These are phyloP conservation scores for Clarkia xantiana DNA, from an alignment of 345 rosid genomes.

Conservation along the genomic window DNA sequence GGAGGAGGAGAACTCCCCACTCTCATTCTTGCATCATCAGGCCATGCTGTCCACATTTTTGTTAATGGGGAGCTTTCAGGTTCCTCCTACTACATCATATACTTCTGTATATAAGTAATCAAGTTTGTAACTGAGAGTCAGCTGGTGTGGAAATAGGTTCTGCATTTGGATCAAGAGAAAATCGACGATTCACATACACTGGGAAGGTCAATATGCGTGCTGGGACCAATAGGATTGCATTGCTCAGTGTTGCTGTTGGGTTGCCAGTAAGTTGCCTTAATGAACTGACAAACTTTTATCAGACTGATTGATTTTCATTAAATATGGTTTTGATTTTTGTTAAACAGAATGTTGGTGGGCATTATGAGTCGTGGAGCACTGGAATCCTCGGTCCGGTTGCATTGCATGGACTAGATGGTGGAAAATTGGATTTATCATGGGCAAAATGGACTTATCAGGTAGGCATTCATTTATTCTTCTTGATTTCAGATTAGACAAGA, in stretches of 20 bases:
- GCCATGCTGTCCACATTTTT: constrained; percentile 89
- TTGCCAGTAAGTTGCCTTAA: constrained; percentile 56
- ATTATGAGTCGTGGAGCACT: constrained; percentile 84
- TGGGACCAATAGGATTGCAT: constrained; percentile 81
- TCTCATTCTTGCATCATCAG: constrained; percentile 71
- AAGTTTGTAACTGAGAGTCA: too few relatives aligned
- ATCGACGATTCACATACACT: constrained; percentile 52
- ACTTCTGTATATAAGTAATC: too few relatives aligned
- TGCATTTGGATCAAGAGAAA: constrained; percentile 72
- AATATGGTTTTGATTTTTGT: constrained; percentile 1
- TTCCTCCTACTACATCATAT: constrained; percentile 18
- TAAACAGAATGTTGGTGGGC: constrained; percentile 89
- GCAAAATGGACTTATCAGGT: constrained; percentile 99
- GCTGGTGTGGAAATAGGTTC: constrained; percentile 50
- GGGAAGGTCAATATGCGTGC: constrained; percentile 70
- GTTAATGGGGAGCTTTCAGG: constrained; percentile 88
- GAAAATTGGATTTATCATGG: constrained; percentile 84
- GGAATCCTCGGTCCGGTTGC: constrained; percentile 97
- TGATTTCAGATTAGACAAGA: too few relatives aligned
- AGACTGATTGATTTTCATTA: neutral
- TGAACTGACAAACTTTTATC: neutral
- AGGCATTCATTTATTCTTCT: too few relatives aligned
- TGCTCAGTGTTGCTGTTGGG: constrained; percentile 92
- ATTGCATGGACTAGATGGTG: constrained; percentile 74
- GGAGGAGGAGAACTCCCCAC: constrained; percentile 92